These are phyloP conservation scores for Pseudomicrostroma phylloplanum DNA, from an alignment of 1,284 basidiomycete genomes.

Conservation along the genomic window DNA sequence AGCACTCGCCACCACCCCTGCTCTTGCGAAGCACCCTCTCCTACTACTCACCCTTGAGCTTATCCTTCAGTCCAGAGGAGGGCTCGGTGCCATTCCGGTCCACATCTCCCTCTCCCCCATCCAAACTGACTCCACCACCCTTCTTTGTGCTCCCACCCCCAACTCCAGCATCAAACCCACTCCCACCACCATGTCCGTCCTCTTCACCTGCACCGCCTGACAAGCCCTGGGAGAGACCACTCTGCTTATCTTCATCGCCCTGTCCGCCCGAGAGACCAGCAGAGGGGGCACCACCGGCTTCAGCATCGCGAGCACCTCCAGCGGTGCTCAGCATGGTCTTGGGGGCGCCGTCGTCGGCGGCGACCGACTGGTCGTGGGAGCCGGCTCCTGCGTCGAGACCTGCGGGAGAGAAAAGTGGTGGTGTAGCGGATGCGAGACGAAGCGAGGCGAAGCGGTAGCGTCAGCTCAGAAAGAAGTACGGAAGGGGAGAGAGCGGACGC, in stretches of 20 bases:
- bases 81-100: background rate
- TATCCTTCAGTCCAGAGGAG: background rate
- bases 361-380: background rate
- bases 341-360: background rate
- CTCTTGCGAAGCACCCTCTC: constrained; percentile 16
- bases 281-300: background rate
- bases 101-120: constrained; percentile 2
- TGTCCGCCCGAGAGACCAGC: constrained; percentile 1
- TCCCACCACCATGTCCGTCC: background rate
- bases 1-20: too few species aligned
- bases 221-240: background rate
- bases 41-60: constrained; percentile 4
- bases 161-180: constrained; percentile 1
- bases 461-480: background rate
- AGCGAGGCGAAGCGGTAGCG: background rate
- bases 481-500: background rate
- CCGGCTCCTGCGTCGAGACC: background rate
- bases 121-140: background rate
- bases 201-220: background rate
- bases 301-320: background rate
- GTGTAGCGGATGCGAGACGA: background rate
- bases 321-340: background rate
- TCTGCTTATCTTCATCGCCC: background rate
- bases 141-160: background rate
- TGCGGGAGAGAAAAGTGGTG: background rate